Base-by-base conservation (phyloP, 225 moss, liverwort and hornwort species). In the Pseudoscleropodium purum region DNA sequence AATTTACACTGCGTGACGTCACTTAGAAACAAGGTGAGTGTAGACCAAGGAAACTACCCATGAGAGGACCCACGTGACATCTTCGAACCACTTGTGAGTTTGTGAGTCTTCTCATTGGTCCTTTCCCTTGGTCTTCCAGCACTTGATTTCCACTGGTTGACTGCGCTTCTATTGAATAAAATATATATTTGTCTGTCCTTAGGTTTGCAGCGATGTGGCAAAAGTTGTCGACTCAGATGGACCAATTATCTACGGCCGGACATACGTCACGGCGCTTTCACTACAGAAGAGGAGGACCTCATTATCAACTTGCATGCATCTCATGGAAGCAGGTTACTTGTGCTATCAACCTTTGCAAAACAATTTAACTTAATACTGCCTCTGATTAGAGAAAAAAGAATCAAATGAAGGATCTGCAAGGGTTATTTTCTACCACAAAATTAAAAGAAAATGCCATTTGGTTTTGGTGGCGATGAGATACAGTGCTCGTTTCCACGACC, bases 201-300 rank as follows among this genome's bases (percentile, higher is more conserved):
- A 92, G 92, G 92, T 37, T 87, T 92, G 84, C 90, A 89, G 54
- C 74, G 92, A 49, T 92, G 92, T 84, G 92, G 92, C 86, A 92
- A 92, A 88, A 92, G 92, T 75, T 92, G 92, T 87, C 90, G 92
- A 15, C 89, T 92, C 45, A 27, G 92, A 26, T 92, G 92, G 92
- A 92, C 90, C 37, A 92, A 92, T 49, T 92, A 92, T 63, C 75
- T 92, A 45, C 89, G 92, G 15, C 92, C 92, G 3, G 90, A 92
- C 65, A 92, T 92, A 47, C 79, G 87, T 23, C 92, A 91, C 39
- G 92, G 90, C 11, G 84, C 87, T 60, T 92, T 92, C 74, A 60
- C 89, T 26, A 1, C 25, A 6, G 89, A 90, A 39, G 92, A 92
- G 81, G 92, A 92, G 81, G 90, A 92, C 36, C 86, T 91, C 70